Evolutionary conservation across 1,139 yeast genomes (phyloP).

Genomic region (Kodamaea suecica): DNA sequence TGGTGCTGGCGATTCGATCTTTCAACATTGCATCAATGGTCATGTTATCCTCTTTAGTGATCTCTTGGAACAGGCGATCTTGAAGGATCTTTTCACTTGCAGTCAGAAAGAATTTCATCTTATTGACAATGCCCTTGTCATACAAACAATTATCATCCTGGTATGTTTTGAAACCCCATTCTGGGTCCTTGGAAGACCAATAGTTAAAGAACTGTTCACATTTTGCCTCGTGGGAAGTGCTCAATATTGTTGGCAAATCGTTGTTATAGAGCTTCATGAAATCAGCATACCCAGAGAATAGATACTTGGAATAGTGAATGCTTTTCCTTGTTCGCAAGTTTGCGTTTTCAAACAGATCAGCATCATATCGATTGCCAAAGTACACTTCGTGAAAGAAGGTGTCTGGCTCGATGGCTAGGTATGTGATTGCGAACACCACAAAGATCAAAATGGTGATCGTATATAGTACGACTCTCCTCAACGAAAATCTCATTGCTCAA

Average conservation of each 20-base stretch:
- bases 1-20: slow-evolving; percentile 17
- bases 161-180: slow-evolving; percentile 24
- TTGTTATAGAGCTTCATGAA: slow-evolving; percentile 17
- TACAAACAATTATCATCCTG: slow-evolving; percentile 15
- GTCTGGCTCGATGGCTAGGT: too few relatives aligned
- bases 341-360: not conserved
- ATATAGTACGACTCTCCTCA: slow-evolving; percentile 8
- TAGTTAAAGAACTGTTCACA: slow-evolving; percentile 31
- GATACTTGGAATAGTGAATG: slow-evolving; percentile 33
- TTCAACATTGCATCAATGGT: slow-evolving; percentile 20
- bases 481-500: slow-evolving; percentile 12
- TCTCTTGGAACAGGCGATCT: slow-evolving; percentile 10
- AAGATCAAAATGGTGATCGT: too few relatives aligned
- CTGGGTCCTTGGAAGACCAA: slow-evolving; percentile 20
- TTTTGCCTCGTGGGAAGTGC: slow-evolving; percentile 21
- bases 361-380: not conserved
- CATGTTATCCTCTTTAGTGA: slow-evolving; percentile 19
- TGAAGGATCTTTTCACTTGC: slow-evolving; percentile 9
- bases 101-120: slow-evolving; percentile 18
- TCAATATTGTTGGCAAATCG: slow-evolving; percentile 13
- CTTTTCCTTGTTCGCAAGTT: slow-evolving; percentile 20
- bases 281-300: slow-evolving; percentile 23
- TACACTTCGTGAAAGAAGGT: too few relatives aligned
- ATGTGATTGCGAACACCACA: too few relatives aligned
- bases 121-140: slow-evolving; percentile 31